Base-by-base conservation (phyloP, 2,329 filamentous ascomycete species). In the Colletotrichum destructivum region DNA sequence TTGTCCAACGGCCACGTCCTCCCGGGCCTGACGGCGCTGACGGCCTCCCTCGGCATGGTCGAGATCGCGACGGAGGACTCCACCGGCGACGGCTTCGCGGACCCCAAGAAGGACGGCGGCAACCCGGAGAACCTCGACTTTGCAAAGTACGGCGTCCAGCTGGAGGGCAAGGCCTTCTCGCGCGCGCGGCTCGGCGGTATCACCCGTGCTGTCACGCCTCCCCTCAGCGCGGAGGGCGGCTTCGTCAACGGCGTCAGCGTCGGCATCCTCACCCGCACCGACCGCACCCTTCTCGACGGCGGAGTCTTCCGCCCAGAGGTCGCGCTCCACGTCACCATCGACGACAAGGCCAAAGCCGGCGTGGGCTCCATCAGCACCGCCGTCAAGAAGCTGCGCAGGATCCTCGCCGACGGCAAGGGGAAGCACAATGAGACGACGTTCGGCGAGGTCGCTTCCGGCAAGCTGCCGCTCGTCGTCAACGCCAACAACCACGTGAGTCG, bases 1-100 rank as follows among this genome's bases (percentile, higher is more conserved):
- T 80, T 89, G 4, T 56, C 79, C 16, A 79, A 89, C 52, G 88
- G 87, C 3, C 78, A 88, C 72, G 75, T 88, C 46, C 81, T 84
- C 9, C 84, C 87, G 3, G 83, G 86, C 0, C 76, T 89, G 42
- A 88, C 84, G n/a, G 83, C 85, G 2, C 80, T 89, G 44, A 84
- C 86, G 4, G 80, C 81, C 6, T 75, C 78, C 9, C 81, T 90
- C 2, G 88, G 88, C 1, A 78, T 89, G 4, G 77, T 79, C 13
- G 88, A 89, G 74, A 89, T 89, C 51, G 75, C 78, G 23, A 79
- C 77, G 1, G 84, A 87, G 62, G 72, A 75, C 1, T 78, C 77
- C 26, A 88, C 88, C 0, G 80, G 83, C 3, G 87, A 90, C 74
- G 88, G 88, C 16, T 68, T 72, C 5, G 79, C 81, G 12, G 78